Evolutionary conservation across 805 yeast species (phyloP).

Genomic region (Yamadazyma insecticola): DNA sequence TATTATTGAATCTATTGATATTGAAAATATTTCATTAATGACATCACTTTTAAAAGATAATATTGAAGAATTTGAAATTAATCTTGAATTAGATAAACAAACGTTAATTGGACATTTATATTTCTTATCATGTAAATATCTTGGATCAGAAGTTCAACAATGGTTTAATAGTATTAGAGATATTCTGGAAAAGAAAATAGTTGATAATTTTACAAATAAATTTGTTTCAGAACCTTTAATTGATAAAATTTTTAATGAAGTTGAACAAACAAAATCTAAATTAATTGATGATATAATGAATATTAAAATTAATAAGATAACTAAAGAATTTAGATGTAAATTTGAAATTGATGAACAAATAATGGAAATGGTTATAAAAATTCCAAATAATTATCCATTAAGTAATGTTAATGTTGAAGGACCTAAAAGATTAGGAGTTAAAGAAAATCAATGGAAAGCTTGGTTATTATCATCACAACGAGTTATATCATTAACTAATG

Average conservation of each 20-base stretch:
- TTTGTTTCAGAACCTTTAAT: slow-evolving; percentile 64
- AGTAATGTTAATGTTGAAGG: slow-evolving; percentile 73
- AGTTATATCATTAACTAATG: slow-evolving; percentile 69
- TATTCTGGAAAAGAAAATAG: slow-evolving; percentile 52
- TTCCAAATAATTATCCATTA: slow-evolving; percentile 79
- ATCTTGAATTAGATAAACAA: slow-evolving; percentile 9
- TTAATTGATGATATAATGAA: slow-evolving; percentile 39
- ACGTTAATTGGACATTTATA: slow-evolving; percentile 46
- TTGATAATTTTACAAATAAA: slow-evolving; percentile 59
- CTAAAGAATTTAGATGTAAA: slow-evolving; percentile 65
- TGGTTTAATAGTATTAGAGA: slow-evolving; percentile 76
- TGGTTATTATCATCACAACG: slow-evolving; percentile 92
- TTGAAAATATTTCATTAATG: slow-evolving; percentile 5
- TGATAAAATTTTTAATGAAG: slow-evolving; percentile 49
- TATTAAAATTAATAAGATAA: slow-evolving; percentile 55
- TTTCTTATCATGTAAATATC: slow-evolving; percentile 43
- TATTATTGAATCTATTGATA: slow-evolving; percentile 47
- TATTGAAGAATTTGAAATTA: slow-evolving; percentile 4
- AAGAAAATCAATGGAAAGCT: slow-evolving; percentile 89
- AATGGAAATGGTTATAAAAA: slow-evolving; percentile 68
- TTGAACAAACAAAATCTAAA: slow-evolving; percentile 37
- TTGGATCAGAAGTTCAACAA: slow-evolving; percentile 53
- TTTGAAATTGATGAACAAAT: slow-evolving; percentile 84
- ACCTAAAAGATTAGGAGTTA: slow-evolving; percentile 76
- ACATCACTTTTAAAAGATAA: neutral